These are phyloP conservation scores for Diplosphaera chodatii DNA, from an alignment of 139 green algal species.

Conservation along the genomic window DNA sequence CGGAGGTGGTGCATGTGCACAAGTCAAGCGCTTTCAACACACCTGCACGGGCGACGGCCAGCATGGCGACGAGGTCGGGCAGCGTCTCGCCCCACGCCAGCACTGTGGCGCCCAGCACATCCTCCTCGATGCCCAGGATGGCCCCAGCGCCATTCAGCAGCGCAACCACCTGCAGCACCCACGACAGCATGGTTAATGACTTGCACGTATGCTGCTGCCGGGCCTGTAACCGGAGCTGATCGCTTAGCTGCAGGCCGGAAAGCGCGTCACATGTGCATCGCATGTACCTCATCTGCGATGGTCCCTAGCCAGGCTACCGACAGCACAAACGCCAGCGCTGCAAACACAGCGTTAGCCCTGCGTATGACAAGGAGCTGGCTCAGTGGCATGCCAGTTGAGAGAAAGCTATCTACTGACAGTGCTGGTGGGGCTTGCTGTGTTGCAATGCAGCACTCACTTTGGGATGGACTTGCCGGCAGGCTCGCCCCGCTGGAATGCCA, in stretches of 20 bases:
- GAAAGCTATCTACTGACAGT: too few species aligned
- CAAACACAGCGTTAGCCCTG: slow-evolving; percentile 14
- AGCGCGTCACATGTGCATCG: too few species aligned
- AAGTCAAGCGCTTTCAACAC: too few species aligned
- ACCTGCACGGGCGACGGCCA: slow-evolving; percentile 19
- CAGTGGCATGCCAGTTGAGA: too few species aligned
- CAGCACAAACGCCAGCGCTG: slow-evolving; percentile 6
- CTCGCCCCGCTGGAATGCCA: background rate
- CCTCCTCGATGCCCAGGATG: slow-evolving; percentile 26
- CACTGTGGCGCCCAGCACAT: slow-evolving; percentile 40
- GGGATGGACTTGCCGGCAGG: too few species aligned
- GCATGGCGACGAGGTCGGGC: slow-evolving; percentile 33
- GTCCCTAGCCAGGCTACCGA: slow-evolving; percentile 13
- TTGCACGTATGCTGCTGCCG: too few species aligned
- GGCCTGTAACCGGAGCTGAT: too few species aligned
- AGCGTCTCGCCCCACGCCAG: slow-evolving; percentile 46
- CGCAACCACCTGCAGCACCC: slow-evolving; percentile 32
- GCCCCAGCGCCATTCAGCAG: slow-evolving; percentile 29
- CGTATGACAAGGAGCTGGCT: too few species aligned
- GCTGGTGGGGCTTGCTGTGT: too few species aligned
- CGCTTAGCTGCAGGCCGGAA: too few species aligned
- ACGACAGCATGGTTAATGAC: too few species aligned
- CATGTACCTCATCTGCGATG: background rate
- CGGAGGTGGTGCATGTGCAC: too few species aligned
- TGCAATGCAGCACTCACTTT: background rate